A percentile compares a stretch with the other conserved stretches of the same genome.
Conservation (phyloP, 140 eudicot genomes). For the Cichorium intybus region DNA sequence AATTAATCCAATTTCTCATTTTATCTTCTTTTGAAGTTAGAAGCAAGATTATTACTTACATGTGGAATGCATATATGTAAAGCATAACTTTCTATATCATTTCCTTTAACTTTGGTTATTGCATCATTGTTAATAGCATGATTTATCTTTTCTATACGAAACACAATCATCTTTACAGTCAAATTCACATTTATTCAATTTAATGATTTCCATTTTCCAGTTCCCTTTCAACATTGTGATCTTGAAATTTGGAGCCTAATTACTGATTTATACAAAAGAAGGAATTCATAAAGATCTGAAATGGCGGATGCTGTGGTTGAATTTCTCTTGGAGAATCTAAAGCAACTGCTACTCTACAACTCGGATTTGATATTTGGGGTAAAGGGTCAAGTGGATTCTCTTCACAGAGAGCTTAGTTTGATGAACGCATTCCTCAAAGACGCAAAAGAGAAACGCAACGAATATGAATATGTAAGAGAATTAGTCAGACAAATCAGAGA, state of each 20-base stretch:
- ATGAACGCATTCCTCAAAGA: slow-evolving; percentile 65
- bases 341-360: slow-evolving; percentile 57
- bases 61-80: background rate
- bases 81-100: background rate
- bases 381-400: slow-evolving; percentile 45
- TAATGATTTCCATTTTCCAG: no score
- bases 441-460: slow-evolving; percentile 40
- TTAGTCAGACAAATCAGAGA: slow-evolving; percentile 56
- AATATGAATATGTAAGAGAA: slow-evolving; percentile 43
- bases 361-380: slow-evolving; percentile 43
- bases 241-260: no score
- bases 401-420: slow-evolving; percentile 48
- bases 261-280: no score
- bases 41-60: no score
- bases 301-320: slow-evolving; percentile 65
- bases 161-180: background rate
- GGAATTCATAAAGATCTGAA: slow-evolving; percentile 21
- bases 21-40: no score
- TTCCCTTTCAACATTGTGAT: no score
- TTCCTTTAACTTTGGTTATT: background rate
- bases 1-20: no score
- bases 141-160: background rate
- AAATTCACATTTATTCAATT: no score
- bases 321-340: slow-evolving; percentile 57
- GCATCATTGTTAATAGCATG: background rate